Conservation (phyloP, 345 rosid species). For the Melastoma malabathricum region DNA sequence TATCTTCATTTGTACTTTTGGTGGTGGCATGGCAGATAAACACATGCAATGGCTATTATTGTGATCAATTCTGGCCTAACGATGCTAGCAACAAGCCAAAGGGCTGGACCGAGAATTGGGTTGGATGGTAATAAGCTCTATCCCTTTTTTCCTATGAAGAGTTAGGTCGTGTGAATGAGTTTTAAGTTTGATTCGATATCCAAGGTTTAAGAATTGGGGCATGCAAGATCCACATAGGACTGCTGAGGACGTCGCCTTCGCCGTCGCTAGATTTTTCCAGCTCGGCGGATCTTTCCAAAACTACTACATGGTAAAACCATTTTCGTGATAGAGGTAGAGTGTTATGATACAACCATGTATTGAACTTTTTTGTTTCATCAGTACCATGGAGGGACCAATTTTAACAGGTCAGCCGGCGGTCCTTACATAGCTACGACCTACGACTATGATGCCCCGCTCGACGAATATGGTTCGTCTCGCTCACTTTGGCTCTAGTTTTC, state of each 20-base stretch:
- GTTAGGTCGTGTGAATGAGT: too few relatives aligned
- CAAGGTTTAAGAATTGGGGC: constrained; percentile 59
- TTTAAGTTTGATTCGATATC: too few relatives aligned
- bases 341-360: not conserved
- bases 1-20: too few relatives aligned
- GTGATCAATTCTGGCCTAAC: constrained; percentile 53
- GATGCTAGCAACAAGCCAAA: constrained; percentile 12
- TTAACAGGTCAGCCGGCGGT: constrained; percentile 63
- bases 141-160: too few relatives aligned
- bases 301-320: constrained; percentile 49
- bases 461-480: constrained; percentile 42
- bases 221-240: constrained; percentile 33
- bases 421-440: constrained; percentile 60
- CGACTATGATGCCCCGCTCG: constrained; percentile 66
- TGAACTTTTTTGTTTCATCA: constrained; percentile 6
- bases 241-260: constrained; percentile 63
- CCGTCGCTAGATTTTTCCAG: constrained; percentile 53
- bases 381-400: constrained; percentile 75
- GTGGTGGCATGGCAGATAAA: constrained; percentile 31
- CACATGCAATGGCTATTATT: constrained; percentile 59
- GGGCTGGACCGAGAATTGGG: constrained; percentile 70
- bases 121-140: constrained; percentile 36
- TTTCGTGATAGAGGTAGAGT: too few relatives aligned
- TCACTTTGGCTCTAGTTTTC: too few relatives aligned
- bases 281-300: constrained; percentile 55